A percentile compares a stretch with the other conserved stretches of the same genome.
phyloP scores from a whole-genome alignment of 345 rosid species.

The Luvunga scandens region DNA sequence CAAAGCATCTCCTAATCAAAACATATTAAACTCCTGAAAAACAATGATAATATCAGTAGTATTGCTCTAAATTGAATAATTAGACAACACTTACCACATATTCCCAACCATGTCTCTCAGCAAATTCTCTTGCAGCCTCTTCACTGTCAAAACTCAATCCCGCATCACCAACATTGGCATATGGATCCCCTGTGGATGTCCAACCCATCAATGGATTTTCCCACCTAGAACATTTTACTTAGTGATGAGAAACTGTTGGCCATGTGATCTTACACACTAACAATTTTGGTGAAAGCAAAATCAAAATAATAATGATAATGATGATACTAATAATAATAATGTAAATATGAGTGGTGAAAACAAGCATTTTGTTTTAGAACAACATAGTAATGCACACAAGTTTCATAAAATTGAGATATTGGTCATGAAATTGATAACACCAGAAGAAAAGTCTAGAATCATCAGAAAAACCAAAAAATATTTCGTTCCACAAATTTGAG shows the following conservation, averaged over 20 bases:
- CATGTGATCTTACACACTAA: neutral
- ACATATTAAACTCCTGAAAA: neutral
- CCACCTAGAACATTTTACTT: constrained; percentile 54
- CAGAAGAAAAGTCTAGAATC: neutral
- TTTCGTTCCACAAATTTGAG: neutral
- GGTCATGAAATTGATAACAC: too few species aligned
- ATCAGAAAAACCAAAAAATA: neutral
- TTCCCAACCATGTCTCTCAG: constrained; percentile 91
- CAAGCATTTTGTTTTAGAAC: neutral
- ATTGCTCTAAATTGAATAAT: neutral
- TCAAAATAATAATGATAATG: neutral
- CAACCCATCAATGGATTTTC: constrained; percentile 99
- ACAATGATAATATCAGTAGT: neutral
- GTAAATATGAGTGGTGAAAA: neutral
- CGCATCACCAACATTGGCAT: constrained; percentile 95
- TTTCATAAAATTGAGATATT: neutral
- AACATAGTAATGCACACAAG: neutral
- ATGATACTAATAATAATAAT: neutral
- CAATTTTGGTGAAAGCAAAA: neutral
- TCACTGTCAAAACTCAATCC: constrained; percentile 71
- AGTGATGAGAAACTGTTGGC: neutral
- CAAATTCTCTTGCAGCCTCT: constrained; percentile 82
- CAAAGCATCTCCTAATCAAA: constrained; percentile 1
- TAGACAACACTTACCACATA: constrained; percentile 49
- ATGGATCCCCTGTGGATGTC: constrained; percentile 99